Conservation (phyloP, 495 filamentous ascomycete species). For the Penicillium soppii region DNA sequence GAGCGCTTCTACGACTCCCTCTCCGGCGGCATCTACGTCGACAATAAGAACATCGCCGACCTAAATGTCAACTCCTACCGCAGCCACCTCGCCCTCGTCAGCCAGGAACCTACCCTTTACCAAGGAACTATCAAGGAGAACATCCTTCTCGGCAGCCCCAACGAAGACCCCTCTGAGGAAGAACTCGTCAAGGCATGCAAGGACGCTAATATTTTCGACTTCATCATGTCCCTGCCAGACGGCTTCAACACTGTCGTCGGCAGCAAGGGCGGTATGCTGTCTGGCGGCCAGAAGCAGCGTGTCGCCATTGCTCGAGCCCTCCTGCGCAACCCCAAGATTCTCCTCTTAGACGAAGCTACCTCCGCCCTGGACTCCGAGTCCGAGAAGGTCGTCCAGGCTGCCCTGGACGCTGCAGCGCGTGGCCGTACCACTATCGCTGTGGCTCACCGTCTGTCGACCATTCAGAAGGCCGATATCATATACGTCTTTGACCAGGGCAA, state of each 20-base stretch:
- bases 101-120: conserved; percentile 84
- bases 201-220: conserved; percentile 90
- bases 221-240: conserved; percentile 74
- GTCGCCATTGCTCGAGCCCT: conserved; percentile 76
- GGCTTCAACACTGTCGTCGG: conserved; percentile 76
- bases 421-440: conserved; percentile 79
- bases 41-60: conserved; percentile 69
- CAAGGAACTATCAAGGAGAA: conserved; percentile 85
- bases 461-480: conserved; percentile 81
- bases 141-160: conserved; percentile 67
- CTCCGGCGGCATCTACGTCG: conserved; percentile 68
- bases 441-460: conserved; percentile 73
- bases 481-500: conserved; percentile 78
- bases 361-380: conserved; percentile 78
- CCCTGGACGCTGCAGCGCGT: conserved; percentile 69
- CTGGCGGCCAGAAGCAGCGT: conserved; percentile 82
- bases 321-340: conserved; percentile 65
- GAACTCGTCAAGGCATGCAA: conserved; percentile 72
- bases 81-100: conserved; percentile 73
- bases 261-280: conserved; percentile 73
- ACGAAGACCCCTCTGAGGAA: conserved; percentile 64
- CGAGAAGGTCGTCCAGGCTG: conserved; percentile 80
- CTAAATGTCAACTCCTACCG: conserved; percentile 81
- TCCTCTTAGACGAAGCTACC: conserved; percentile 82
- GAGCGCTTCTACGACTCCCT: conserved; percentile 86